A percentile compares a stretch with the other conserved stretches of the same genome.
Evolutionary conservation across 148 eudicot genomes (phyloP).

Genomic region (Heliosperma pusillum): DNA sequence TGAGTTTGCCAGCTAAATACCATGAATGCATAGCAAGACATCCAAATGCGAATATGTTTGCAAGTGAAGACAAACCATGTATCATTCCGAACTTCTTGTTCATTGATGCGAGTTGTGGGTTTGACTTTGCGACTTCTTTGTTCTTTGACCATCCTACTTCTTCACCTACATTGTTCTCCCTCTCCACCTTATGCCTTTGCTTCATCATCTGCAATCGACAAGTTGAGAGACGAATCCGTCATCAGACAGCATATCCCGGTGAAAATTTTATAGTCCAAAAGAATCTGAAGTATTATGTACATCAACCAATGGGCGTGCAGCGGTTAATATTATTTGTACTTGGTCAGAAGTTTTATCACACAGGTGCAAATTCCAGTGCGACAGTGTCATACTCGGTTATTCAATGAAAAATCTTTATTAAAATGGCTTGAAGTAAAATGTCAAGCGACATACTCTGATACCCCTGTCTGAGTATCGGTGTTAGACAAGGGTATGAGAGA

Average conservation of each 20-base stretch:
- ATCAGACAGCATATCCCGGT: constrained; percentile 19
- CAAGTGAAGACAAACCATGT: constrained; percentile 82
- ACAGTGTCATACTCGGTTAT: too few relatives aligned
- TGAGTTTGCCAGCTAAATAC: constrained; percentile 80
- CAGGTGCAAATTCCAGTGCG: neutral
- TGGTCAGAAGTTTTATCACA: neutral
- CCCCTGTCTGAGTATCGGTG: too few relatives aligned
- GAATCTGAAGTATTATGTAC: neutral
- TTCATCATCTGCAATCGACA: constrained; percentile 72
- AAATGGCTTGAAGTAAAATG: too few relatives aligned
- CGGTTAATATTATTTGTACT: too few relatives aligned
- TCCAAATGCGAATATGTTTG: constrained; percentile 81
- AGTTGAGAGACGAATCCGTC: neutral
- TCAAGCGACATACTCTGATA: too few relatives aligned
- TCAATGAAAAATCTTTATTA: too few relatives aligned
- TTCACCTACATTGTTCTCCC: constrained; percentile 83
- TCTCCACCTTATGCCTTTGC: constrained; percentile 94
- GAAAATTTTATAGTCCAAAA: neutral
- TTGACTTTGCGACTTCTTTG: constrained; percentile 71
- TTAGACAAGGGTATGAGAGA: too few relatives aligned
- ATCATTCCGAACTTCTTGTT: constrained; percentile 99
- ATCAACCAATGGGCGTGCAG: neutral
- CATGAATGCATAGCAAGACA: constrained; percentile 93
- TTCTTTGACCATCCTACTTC: constrained; percentile 98
- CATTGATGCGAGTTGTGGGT: constrained; percentile 81